Evolutionary conservation across 805 yeast species (phyloP), one percentile per base, ranked within the genome.

Genomic region (Helenozyma baotianmanensis): DNA sequence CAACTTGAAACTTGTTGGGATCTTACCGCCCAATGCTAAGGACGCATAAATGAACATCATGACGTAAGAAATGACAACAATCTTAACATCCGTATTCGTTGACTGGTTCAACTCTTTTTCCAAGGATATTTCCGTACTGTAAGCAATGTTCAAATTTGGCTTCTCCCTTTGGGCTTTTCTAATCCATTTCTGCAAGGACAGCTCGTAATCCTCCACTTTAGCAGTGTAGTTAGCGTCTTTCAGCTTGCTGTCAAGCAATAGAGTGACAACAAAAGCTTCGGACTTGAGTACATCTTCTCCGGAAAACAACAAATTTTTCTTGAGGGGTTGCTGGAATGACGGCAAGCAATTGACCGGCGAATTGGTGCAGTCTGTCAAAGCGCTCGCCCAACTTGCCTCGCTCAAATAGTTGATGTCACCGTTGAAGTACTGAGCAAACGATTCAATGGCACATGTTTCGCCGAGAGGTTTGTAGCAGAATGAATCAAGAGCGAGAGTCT

Each of bases 301-400:
- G 4, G 60, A 53, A 56, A 90, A 85, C 4, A 90, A 54, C 13
- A 87, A 45, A 33, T 80, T 76, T 17, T 78, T 74, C 45, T 79
- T 82, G 41, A 90, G 64, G 0, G 97, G 97, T 54, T 88, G 97
- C 50, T 86, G 95, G 58, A 89, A 90, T 0, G 80, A 60, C 0
- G 98, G 97, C 24, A 90, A 62, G 53, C 98, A 90, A 42, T 76
- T 80, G 2, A 90, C 97, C 0, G 97, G 97, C 1, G 86, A 75
- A 13, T 71, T 65, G 0, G 92, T 70, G 53, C 98, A 90, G 3
- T 58, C 51, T 33, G 64, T 49, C 9, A 90, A 51, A 33, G 72
- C 62, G 2, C 50, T 42, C 25, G 64, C 52, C 95, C 95, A 90
- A 14, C 62, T 61, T 1, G 45, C 47, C 23, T 74, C 74, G 6